Base-by-base conservation (phyloP, 179 eudicot genomes). In the Heliamphora pulchella region DNA sequence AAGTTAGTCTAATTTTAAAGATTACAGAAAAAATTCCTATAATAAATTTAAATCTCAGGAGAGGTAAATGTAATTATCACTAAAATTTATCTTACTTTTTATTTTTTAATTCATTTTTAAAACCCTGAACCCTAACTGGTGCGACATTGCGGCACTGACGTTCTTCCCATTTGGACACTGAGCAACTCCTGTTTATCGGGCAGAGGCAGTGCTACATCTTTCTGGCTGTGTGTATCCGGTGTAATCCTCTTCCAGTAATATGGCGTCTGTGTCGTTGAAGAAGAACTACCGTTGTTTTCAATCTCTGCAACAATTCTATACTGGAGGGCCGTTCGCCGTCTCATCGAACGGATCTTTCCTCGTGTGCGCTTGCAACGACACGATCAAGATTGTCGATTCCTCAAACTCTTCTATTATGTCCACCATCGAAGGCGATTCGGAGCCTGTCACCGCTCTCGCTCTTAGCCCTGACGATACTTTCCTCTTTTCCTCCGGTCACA, bases 361-460 rank as follows among this genome's bases (percentile, higher is more conserved):
- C 6, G 97, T 84, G 2, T 96, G 98, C 76, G 90, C 92, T 47
- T 96, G 97, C 80, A 86, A 88, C 48, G 99, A 96, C 72, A 75
- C 89, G 22, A 89, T 96, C 44, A 96, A 89, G 81, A 87, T 96
- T 53, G 92, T 94, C 11, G 91, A 96, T 83, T 91, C 93, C 2
- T 88, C 91, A 0, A 89, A 92, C 54, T 88, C 96, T 66, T 83
- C 94, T 0, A 85, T 92, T 48, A 92, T 85, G 74, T 86, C 94
- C 39, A 94, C 93, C 17, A 86, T 96, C 10, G 94, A 91, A 81
- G 96, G 96, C 4, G 99, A 96, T 78, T 89, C 98, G 0, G 94
- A 94, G 80, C 68, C 90, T 0, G 74, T 96, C 17, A 96, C 99
- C 0, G 94, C 97, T 74, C 90, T 96, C 54, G 80, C 88, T 79